Percentiles rank a stretch among this genome's conserved stretches.
Conservation (phyloP, 768 basidiomycete species). For the Gloeopeniophorella convolvens region DNA sequence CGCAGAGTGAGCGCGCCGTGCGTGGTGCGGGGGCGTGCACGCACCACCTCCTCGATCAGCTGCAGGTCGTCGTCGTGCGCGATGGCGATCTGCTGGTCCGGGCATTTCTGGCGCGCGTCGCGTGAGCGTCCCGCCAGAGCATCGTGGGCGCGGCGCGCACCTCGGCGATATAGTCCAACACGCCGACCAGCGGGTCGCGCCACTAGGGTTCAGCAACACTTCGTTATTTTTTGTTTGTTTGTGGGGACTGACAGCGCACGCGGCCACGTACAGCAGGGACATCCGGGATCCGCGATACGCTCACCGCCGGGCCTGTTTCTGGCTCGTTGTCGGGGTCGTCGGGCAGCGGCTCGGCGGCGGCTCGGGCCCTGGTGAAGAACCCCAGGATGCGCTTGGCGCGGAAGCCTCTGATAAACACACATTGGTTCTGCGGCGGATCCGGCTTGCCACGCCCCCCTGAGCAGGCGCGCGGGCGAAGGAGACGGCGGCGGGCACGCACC, state of each 20-base stretch:
- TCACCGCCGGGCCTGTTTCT: conserved; percentile 3
- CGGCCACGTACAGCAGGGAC: background rate
- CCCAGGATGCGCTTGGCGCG: conserved; percentile 8
- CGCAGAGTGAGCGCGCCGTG: background rate
- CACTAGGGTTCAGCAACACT: background rate
- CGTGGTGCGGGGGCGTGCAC: background rate
- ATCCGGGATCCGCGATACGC: conserved; percentile 1
- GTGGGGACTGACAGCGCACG: too few relatives aligned
- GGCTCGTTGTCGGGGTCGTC: background rate
- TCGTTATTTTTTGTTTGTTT: background rate
- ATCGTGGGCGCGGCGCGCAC: background rate
- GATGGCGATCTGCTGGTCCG: conserved; percentile 1
- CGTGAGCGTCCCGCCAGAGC: too few relatives aligned
- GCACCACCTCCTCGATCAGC: conserved; percentile 7
- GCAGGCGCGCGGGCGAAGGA: background rate
- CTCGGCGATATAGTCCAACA: conserved; percentile 14
- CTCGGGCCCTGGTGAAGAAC: background rate
- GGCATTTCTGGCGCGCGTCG: conserved; percentile 16
- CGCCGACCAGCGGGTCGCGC: conserved; percentile 5
- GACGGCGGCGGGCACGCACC: background rate
- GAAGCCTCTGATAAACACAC: conserved; percentile 11
- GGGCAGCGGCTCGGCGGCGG: background rate
- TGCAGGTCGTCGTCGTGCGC: conserved; percentile 13
- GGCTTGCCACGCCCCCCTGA: background rate
- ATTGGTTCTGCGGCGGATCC: conserved; percentile 1